phyloP scores from a whole-genome alignment of 345 rosid species.

The Arabidopsis suecica region DNA sequence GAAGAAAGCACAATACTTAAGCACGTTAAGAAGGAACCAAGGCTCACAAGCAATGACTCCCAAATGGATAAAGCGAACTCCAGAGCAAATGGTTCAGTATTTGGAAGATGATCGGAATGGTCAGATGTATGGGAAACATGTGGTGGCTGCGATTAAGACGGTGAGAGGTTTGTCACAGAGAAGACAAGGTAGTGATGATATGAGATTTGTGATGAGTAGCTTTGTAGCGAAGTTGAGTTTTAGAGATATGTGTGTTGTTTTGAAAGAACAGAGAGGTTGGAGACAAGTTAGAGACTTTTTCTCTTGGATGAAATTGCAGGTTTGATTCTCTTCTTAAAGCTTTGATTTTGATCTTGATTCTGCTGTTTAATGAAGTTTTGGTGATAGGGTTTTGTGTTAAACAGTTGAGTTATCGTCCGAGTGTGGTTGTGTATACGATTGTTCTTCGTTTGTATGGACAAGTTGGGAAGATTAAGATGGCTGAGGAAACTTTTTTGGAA shows the following conservation, averaged over 20 bases:
- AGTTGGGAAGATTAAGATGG: conserved; percentile 84
- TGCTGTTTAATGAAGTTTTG: conserved; percentile 39
- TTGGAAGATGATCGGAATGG: conserved; percentile 78
- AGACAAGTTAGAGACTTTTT: conserved; percentile 80
- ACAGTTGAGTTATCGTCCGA: conserved; percentile 85
- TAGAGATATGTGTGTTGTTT: conserved; percentile 89
- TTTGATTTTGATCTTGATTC: background rate
- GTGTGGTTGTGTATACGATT: conserved; percentile 77
- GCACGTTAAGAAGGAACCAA: conserved; percentile 75
- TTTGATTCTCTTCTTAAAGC: background rate
- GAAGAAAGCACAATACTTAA: conserved; percentile 69
- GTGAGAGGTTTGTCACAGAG: conserved; percentile 62
- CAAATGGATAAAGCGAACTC: conserved; percentile 83
- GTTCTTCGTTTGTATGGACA: conserved; percentile 79
- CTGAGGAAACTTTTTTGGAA: conserved; percentile 88
- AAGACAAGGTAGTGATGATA: conserved; percentile 53
- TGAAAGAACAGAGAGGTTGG: conserved; percentile 90
- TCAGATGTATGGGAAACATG: conserved; percentile 80
- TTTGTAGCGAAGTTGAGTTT: conserved; percentile 81
- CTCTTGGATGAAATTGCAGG: conserved; percentile 97
- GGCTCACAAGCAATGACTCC: conserved; percentile 77
- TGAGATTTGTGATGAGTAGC: conserved; percentile 75
- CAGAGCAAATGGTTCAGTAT: conserved; percentile 90
- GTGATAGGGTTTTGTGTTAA: conserved; percentile 54
- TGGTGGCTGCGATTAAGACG: conserved; percentile 78